These are phyloP conservation scores for Lavandula angustifolia DNA, from an alignment of 257 asterid genomes.

Conservation along the genomic window DNA sequence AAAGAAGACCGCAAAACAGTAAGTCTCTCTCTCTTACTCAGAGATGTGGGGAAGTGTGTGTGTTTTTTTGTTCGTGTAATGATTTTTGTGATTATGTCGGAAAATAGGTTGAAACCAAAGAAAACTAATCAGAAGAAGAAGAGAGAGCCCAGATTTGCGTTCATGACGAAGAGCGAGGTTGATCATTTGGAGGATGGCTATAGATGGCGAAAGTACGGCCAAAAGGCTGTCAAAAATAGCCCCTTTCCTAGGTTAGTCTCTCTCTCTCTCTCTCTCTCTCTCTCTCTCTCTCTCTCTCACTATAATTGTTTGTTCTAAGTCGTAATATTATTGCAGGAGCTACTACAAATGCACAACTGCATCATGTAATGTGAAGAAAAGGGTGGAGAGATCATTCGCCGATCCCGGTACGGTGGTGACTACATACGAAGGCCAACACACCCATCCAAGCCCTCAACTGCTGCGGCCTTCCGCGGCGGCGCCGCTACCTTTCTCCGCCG, in stretches of 20 bases:
- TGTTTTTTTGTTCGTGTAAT: background rate
- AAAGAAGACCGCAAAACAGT: conserved; percentile 45
- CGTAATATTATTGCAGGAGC: conserved; percentile 47
- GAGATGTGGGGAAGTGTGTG: conserved; percentile 15
- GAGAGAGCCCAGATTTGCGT: conserved; percentile 72
- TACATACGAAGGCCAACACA: conserved; percentile 83
- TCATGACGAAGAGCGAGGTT: conserved; percentile 85
- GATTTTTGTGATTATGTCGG: background rate
- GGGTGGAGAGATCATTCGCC: conserved; percentile 64
- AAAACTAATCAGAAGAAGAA: conserved; percentile 55
- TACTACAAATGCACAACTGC: conserved; percentile 77
- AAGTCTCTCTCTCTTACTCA: conserved; percentile 6
- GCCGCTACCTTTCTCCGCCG: conserved; percentile 18
- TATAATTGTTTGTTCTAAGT: background rate
- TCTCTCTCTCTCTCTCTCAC: background rate
- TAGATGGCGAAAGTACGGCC: conserved; percentile 91
- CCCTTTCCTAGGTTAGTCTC: conserved; percentile 65
- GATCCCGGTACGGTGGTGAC: conserved; percentile 68
- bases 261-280: too few relatives aligned
- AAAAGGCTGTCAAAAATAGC: conserved; percentile 88
- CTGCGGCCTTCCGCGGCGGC: conserved; percentile 31
- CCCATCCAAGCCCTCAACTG: conserved; percentile 49
- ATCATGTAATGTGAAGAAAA: conserved; percentile 74
- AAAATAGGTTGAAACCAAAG: conserved; percentile 56
- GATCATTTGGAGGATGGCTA: conserved; percentile 84